phyloP scores from a whole-genome alignment of 2,329 filamentous ascomycete genomes.

The Ilyonectria mors-panacis region DNA sequence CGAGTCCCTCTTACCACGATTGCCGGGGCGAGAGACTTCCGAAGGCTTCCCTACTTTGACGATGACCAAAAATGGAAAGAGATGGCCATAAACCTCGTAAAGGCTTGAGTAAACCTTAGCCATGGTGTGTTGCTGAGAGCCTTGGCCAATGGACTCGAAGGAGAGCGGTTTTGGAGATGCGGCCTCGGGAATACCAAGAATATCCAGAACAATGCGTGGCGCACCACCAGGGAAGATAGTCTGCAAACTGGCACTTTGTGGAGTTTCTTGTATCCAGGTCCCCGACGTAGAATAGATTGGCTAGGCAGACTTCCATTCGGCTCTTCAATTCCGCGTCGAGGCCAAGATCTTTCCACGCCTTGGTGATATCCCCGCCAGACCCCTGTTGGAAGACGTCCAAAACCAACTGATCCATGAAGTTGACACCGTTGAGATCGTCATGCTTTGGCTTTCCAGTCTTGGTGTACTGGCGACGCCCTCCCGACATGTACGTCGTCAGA shows the following conservation, averaged over 20 bases:
- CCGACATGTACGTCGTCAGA: background rate
- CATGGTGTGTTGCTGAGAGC: constrained; percentile 95
- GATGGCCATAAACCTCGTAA: constrained; percentile 97
- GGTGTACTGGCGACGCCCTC: background rate
- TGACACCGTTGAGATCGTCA: background rate
- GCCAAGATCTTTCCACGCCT: constrained; percentile 60
- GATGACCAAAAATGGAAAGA: constrained; percentile 95
- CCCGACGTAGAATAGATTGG: constrained; percentile 88
- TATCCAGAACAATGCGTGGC: no score
- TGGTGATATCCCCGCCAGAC: constrained; percentile 64
- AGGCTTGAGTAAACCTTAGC: constrained; percentile 98
- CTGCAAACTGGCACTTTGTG: constrained; percentile 86
- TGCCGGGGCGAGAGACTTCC: constrained; percentile 92
- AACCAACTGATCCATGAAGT: background rate
- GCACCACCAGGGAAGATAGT: no score
- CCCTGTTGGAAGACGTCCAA: constrained; percentile 6
- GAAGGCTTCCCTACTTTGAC: constrained; percentile 99
- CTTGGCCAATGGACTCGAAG: constrained; percentile 92
- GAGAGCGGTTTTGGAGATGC: constrained; percentile 94
- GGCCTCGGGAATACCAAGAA: constrained; percentile 87
- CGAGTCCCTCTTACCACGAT: constrained; percentile 98
- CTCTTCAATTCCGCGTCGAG: constrained; percentile 64
- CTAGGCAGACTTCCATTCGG: constrained; percentile 77
- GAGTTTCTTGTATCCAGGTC: constrained; percentile 86
- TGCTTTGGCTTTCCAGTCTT: background rate